Percentiles rank a stretch among this genome's conserved stretches.
phyloP scores from a whole-genome alignment of 257 asterid species.

The Solanum piurae region DNA sequence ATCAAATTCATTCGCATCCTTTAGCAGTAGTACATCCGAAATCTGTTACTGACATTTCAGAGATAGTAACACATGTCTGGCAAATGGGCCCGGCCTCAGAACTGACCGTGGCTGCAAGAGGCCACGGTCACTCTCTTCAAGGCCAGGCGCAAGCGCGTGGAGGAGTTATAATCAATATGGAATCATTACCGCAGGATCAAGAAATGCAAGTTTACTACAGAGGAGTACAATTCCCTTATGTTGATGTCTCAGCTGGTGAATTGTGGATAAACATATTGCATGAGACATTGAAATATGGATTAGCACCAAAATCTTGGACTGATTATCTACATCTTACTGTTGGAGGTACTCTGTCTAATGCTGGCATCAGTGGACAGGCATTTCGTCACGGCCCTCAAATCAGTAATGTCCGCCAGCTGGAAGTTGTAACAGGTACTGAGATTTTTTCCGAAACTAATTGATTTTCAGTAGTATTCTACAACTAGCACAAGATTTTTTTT shows the following conservation, averaged over 20 bases:
- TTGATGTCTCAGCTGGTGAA: conserved; percentile 71
- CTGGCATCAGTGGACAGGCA: conserved; percentile 94
- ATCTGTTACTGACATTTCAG: conserved; percentile 52
- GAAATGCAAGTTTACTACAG: conserved; percentile 41
- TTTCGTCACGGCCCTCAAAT: conserved; percentile 93
- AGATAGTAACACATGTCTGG: conserved; percentile 60
- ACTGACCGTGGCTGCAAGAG: conserved; percentile 67
- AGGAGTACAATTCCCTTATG: conserved; percentile 34
- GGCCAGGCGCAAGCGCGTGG: conserved; percentile 74
- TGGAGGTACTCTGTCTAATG: conserved; percentile 89
- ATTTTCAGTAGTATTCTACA: not conserved
- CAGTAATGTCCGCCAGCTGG: conserved; percentile 77
- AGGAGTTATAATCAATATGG: conserved; percentile 76
- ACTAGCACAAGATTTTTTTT: not conserved
- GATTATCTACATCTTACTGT: conserved; percentile 82
- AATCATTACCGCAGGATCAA: conserved; percentile 25
- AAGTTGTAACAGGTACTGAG: conserved; percentile 83
- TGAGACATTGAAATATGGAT: conserved; percentile 52
- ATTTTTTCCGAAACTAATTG: not conserved
- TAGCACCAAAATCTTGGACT: conserved; percentile 92
- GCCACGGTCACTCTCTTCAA: conserved; percentile 68
- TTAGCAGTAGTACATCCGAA: conserved; percentile 71
- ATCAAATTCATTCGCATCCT: conserved; percentile 54
- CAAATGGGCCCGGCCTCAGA: conserved; percentile 57
- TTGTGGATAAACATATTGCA: conserved; percentile 72